phyloP scores from a whole-genome alignment of 495 filamentous ascomycete genomes.

The Paragyromitra xinjiangensis region DNA sequence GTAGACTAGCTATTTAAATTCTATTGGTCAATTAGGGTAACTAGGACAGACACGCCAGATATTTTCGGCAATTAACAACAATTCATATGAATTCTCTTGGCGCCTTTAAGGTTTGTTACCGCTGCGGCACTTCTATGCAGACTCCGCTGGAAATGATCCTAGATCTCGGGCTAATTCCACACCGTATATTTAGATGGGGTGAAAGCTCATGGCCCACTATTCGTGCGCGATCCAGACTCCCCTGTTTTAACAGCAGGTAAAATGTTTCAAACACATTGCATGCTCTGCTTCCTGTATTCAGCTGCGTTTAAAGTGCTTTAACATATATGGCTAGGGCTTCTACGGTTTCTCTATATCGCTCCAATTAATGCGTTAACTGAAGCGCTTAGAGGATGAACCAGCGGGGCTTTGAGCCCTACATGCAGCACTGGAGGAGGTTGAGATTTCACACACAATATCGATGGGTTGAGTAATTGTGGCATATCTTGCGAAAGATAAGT shows the following conservation, averaged over 20 bases:
- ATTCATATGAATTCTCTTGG: slow-evolving; percentile 20
- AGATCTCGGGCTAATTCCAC: slow-evolving; percentile 37
- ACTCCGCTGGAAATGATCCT: slow-evolving; percentile 10
- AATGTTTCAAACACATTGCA: slow-evolving; percentile 31
- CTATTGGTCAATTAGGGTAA: background rate
- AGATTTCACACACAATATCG: too few relatives aligned
- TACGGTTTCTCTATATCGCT: too few relatives aligned
- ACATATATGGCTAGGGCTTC: background rate
- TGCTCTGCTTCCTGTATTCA: background rate
- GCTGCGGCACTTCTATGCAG: slow-evolving; percentile 21
- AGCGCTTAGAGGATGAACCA: too few relatives aligned
- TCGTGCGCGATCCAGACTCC: slow-evolving; percentile 14
- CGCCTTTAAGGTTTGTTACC: slow-evolving; percentile 45
- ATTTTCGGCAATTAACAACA: slow-evolving; percentile 17
- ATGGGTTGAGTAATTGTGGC: too few relatives aligned
- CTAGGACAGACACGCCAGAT: background rate
- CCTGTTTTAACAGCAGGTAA: slow-evolving; percentile 1
- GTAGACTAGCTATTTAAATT: background rate
- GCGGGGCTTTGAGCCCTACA: too few relatives aligned
- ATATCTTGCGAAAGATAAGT: too few relatives aligned
- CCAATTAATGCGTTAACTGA: too few relatives aligned
- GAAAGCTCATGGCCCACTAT: slow-evolving; percentile 12
- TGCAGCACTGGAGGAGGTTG: too few relatives aligned
- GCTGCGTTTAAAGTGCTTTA: background rate
- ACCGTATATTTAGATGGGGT: slow-evolving; percentile 28